These are phyloP conservation scores for Cladophialophora immunda DNA, from an alignment of 2,329 filamentous ascomycete genomes.

Conservation along the genomic window DNA sequence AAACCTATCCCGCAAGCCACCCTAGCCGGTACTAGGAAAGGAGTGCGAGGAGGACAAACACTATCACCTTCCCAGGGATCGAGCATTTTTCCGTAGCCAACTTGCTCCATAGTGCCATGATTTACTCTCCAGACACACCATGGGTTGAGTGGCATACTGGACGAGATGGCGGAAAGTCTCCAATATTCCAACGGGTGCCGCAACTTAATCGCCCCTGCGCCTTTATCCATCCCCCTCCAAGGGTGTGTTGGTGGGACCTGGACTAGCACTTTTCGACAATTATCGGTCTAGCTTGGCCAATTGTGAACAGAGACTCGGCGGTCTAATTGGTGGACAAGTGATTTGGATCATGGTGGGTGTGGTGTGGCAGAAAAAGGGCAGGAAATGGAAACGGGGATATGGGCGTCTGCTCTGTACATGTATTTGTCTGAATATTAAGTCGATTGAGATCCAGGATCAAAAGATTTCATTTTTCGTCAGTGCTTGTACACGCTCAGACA, in stretches of 20 bases:
- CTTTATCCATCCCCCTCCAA: conserved; percentile 13
- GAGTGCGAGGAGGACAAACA: not conserved
- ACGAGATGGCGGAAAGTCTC: not conserved
- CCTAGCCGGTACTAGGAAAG: not conserved
- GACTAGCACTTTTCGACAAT: not conserved
- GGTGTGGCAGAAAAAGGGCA: not conserved
- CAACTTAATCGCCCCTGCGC: not conserved
- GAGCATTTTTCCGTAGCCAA: conserved; percentile 7
- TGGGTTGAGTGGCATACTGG: conserved; percentile 10
- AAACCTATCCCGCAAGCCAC: not conserved
- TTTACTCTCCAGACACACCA: not conserved
- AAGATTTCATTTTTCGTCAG: not conserved
- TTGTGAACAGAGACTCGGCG: not conserved
- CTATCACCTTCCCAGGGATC: conserved; percentile 3
- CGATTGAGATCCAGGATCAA: not conserved
- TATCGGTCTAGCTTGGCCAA: not conserved
- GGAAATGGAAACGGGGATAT: not conserved
- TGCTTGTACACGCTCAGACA: not conserved
- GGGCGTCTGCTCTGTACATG: not conserved
- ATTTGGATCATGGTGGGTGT: not conserved
- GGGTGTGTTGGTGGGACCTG: not conserved
- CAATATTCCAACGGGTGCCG: conserved; percentile 13
- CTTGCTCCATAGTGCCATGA: conserved; percentile 1
- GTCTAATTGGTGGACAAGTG: conserved; percentile 44
- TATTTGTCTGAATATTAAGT: not conserved